Percentiles rank a stretch among this genome's conserved stretches.
phyloP scores from a whole-genome alignment of 2,329 filamentous ascomycete genomes.

The Sordariomycetes sp. region DNA sequence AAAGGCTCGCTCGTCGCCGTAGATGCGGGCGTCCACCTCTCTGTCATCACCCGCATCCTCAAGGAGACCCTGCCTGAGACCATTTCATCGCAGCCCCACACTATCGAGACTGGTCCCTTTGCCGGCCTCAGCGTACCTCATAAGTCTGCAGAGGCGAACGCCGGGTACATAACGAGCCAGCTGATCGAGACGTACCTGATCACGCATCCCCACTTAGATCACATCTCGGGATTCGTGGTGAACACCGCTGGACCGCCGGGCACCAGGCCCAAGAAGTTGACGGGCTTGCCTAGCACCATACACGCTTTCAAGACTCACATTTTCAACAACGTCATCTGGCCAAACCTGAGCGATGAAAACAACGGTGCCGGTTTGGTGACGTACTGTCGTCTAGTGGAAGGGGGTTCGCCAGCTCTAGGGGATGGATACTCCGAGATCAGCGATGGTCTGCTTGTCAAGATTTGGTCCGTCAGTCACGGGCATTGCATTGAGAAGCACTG shows the following conservation, averaged over 20 bases:
- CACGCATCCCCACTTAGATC: slow-evolving; percentile 95
- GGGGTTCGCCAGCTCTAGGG: slow-evolving; percentile 75
- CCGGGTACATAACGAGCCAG: slow-evolving; percentile 66
- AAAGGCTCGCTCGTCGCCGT: slow-evolving; percentile 82
- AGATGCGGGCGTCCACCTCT: slow-evolving; percentile 84
- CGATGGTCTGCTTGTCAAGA: slow-evolving; percentile 81
- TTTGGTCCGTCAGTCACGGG: slow-evolving; percentile 82
- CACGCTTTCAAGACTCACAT: slow-evolving; percentile 87
- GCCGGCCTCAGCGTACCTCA: slow-evolving; percentile 64
- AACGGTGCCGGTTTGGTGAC: slow-evolving; percentile 88
- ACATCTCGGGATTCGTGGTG: slow-evolving; percentile 83
- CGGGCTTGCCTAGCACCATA: slow-evolving; percentile 82
- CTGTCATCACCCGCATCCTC: slow-evolving; percentile 74
- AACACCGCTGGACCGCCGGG: slow-evolving; percentile 84
- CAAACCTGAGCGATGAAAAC: slow-evolving; percentile 92
- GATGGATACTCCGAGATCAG: slow-evolving; percentile 84
- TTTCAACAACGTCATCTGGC: slow-evolving; percentile 98
- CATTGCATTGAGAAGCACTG: slow-evolving; percentile 69
- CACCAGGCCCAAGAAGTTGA: slow-evolving; percentile 73
- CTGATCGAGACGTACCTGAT: slow-evolving; percentile 85
- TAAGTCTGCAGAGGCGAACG: slow-evolving; percentile 63
- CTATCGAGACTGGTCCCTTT: slow-evolving; percentile 64
- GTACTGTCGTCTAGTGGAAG: slow-evolving; percentile 80
- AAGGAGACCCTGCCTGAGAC: slow-evolving; percentile 38
- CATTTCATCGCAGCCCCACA: slow-evolving; percentile 33